Evolutionary conservation across 2,329 filamentous ascomycete genomes (phyloP).

Genomic region (Amesomyces nigricolor): DNA sequence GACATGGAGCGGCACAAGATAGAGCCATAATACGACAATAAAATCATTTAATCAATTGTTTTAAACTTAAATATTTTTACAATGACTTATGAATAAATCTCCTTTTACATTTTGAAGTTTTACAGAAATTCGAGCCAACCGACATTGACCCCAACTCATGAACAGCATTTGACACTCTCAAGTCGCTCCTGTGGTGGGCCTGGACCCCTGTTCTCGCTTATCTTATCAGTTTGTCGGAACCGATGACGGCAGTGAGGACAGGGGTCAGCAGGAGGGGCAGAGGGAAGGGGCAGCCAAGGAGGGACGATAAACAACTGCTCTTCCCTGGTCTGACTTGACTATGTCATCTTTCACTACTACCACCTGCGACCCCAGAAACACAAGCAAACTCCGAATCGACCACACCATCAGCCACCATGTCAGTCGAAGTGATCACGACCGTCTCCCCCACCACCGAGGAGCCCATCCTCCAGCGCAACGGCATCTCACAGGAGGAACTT

Average conservation of each 20-base stretch:
- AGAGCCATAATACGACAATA: no score
- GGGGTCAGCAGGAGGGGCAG: not conserved
- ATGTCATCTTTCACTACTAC: not conserved
- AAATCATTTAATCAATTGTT: no score
- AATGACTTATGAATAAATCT: no score
- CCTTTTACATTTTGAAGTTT: no score
- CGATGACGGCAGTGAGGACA: slow-evolving; percentile 7
- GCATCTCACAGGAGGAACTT: slow-evolving; percentile 65
- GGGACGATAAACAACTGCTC: not conserved
- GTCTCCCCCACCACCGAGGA: slow-evolving; percentile 89
- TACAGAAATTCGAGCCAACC: no score
- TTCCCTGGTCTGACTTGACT: not conserved
- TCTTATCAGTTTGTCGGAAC: slow-evolving; percentile 19
- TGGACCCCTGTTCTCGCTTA: not conserved
- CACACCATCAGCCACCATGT: slow-evolving; percentile 42
- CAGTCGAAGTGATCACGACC: slow-evolving; percentile 62
- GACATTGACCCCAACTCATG: no score
- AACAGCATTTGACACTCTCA: no score
- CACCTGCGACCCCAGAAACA: not conserved
- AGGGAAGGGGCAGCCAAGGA: not conserved
- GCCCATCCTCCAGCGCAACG: slow-evolving; percentile 72
- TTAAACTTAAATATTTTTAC: no score
- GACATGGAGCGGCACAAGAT: no score
- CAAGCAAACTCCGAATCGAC: no score
- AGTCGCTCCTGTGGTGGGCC: not conserved